These are phyloP conservation scores for Wickerhamomyces sp. DNA, from an alignment of 1,139 yeast genomes.

Conservation along the genomic window DNA sequence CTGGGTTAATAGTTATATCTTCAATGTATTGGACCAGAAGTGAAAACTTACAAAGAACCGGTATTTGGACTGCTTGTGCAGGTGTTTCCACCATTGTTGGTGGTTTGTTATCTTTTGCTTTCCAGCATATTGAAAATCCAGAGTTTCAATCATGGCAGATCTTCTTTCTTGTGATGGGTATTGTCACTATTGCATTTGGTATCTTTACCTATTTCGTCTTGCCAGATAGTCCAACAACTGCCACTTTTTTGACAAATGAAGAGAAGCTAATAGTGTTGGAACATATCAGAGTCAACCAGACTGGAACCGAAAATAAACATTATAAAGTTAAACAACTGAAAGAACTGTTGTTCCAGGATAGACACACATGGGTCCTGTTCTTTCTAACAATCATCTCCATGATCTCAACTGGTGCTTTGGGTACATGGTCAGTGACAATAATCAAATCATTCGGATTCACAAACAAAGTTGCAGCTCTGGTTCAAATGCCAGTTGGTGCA, in stretches of 20 bases:
- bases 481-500: slow-evolving; percentile 42
- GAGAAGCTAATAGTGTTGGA: slow-evolving; percentile 46
- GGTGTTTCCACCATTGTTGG: slow-evolving; percentile 46
- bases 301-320: slow-evolving; percentile 49
- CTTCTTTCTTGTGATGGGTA: slow-evolving; percentile 39
- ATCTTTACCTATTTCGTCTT: slow-evolving; percentile 35
- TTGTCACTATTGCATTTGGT: slow-evolving; percentile 42
- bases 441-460: slow-evolving; percentile 40
- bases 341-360: slow-evolving; percentile 33
- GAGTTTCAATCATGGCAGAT: slow-evolving; percentile 37
- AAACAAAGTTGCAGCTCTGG: slow-evolving; percentile 30
- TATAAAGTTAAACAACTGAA: slow-evolving; percentile 47
- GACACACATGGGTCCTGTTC: slow-evolving; percentile 41
- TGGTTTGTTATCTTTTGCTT: slow-evolving; percentile 42
- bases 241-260: slow-evolving; percentile 41
- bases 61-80: slow-evolving; percentile 44
- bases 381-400: slow-evolving; percentile 32
- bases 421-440: slow-evolving; percentile 40
- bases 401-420: slow-evolving; percentile 40
- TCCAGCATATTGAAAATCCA: slow-evolving; percentile 25
- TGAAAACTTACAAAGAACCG: slow-evolving; percentile 42
- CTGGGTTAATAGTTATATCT: slow-evolving; percentile 49
- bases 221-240: slow-evolving; percentile 46
- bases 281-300: slow-evolving; percentile 38
- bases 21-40: slow-evolving; percentile 41